Evolutionary conservation across 2,329 filamentous ascomycete genomes (phyloP), one percentile per base, ranked within the genome.

Genomic region (Pezicula neosporulosa): DNA sequence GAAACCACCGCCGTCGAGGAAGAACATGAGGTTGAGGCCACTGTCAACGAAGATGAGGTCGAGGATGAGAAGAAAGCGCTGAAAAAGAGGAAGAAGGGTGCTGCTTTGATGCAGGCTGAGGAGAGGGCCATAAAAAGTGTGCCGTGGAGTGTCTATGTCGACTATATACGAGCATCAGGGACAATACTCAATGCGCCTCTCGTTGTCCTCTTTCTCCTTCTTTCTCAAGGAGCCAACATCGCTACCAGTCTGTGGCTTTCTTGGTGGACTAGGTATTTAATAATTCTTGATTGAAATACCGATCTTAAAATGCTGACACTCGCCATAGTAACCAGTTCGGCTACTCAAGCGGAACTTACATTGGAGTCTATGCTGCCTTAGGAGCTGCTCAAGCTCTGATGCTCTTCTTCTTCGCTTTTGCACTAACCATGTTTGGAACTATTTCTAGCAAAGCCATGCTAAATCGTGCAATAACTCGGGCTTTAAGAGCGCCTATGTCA

Each of bases 241-340:
- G 78, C 82, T 60, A 95, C 90, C 15, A 90, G 87, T 60, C 71
- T 97, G 50, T 97, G 92, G 92, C 80, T 97, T 1, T 93, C 90
- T 1, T 97, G 85, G 72, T 97, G 92, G 92, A 93, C 89, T 0
- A 82, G 81, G 2, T 63, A 81, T 59, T 80, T 81, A 58, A 24
- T 86, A 44, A n/a, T 15, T 21, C n/a, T 12, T 28, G 42, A 33
- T 78, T 55, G 65, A 68, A 8, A 74, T 77, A 50, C 70, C 12
- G 30, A 13, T 5, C 30, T 33, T 33, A 33, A 10, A 33, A 73
- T 0, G 67, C 68, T 6, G 80, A 78, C 10, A 66, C 70, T 51
- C 83, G 85, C 58, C 69, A 77, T 61, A 75, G 78, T 0, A 78
- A 76, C 7, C 88, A 24, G 21, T 35, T 16, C 12, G 45, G 52